Evolutionary conservation across 2,329 filamentous ascomycete genomes (phyloP).

Genomic region (Purpureocillium lavendulum): DNA sequence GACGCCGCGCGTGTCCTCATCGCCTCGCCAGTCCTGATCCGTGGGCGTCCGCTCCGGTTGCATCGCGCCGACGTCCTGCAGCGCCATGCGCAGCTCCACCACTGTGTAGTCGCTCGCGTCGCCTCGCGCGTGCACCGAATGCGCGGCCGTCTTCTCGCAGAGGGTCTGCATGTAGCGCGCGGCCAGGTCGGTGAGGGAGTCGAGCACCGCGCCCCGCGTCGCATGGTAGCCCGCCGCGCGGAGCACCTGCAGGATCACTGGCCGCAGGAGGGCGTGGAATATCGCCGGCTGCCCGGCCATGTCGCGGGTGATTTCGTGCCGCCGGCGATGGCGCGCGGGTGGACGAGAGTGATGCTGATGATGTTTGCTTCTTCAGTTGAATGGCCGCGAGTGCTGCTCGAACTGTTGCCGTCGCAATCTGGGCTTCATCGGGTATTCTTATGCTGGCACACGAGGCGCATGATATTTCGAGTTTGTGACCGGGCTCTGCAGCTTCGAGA

Average conservation of each 20-base stretch:
- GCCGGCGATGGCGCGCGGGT: neutral
- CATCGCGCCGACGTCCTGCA: conserved; percentile 73
- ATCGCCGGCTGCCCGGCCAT: conserved; percentile 41
- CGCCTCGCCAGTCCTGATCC: conserved; percentile 60
- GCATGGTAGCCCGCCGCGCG: conserved; percentile 85
- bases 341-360: conserved; percentile 2
- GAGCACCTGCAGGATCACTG: conserved; percentile 81
- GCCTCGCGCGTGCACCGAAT: conserved; percentile 61
- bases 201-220: conserved; percentile 72
- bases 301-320: conserved; percentile 6
- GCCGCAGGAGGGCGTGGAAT: conserved; percentile 72
- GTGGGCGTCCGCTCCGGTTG: conserved; percentile 56
- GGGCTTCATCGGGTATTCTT: conserved; percentile 21
- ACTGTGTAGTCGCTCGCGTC: conserved; percentile 41
- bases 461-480: conserved; percentile 11
- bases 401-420: conserved; percentile 17
- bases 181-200: conserved; percentile 80
- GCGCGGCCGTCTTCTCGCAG: conserved; percentile 61
- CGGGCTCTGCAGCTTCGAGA: too few species aligned
- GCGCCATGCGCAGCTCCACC: conserved; percentile 75
- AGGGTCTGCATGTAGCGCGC: conserved; percentile 72
- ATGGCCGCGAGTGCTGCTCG: conserved; percentile 7
- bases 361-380: neutral
- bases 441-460: conserved; percentile 16
- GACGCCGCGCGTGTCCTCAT: conserved; percentile 73